Evolutionary conservation across 2,329 filamentous ascomycete genomes (phyloP), one percentile per base, ranked within the genome.

Genomic region (Sporothrix pseudoabietina): DNA sequence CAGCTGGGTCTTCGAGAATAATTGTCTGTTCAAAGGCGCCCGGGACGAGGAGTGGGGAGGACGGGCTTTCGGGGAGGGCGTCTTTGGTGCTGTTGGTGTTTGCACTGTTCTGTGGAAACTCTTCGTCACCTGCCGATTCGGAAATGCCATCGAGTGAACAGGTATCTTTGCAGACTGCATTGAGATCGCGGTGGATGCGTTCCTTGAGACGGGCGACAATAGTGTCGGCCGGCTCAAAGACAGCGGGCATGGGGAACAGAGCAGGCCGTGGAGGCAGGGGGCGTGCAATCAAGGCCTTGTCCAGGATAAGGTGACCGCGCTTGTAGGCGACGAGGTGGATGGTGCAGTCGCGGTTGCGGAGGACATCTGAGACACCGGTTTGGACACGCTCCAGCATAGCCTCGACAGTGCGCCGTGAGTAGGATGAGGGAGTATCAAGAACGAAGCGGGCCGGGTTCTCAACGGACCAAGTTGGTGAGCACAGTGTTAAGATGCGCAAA

Each of bases 361-460:
- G 80, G 6, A 85, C 82, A 71, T 87, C 83, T 22, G 82, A 81
- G 7, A 88, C 82, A 4, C 86, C 85, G 1, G 85, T 84, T 76
- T 87, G 84, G 26, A 88, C 79, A 52, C 86, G 83, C 72, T 87
- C 85, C 39, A 88, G 78, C 5, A 87, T 81, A 9, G 86, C 85
- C 74, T 85, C 82, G 55, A 86, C 81, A 47, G 80, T 85, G 74
- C 82, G 80, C 35, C 84, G 82, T 35, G 82, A 83, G 75, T 85
- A 82, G 4, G 82, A 84, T 2, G 80, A 79, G 3, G 81, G 79
- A 1, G 84, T 78, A 70, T 83, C 83, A 6, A 87, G 78, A 8
- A 80, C 80, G 73, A 87, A 83, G 49, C 81, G 78, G 12, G 86
- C 79, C 3, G 86, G 84, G n/a, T 85, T 81, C 8, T 83, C 82